Evolutionary conservation across 2,329 filamentous ascomycete species (phyloP).

Genomic region (Verticillium albo-atrum): DNA sequence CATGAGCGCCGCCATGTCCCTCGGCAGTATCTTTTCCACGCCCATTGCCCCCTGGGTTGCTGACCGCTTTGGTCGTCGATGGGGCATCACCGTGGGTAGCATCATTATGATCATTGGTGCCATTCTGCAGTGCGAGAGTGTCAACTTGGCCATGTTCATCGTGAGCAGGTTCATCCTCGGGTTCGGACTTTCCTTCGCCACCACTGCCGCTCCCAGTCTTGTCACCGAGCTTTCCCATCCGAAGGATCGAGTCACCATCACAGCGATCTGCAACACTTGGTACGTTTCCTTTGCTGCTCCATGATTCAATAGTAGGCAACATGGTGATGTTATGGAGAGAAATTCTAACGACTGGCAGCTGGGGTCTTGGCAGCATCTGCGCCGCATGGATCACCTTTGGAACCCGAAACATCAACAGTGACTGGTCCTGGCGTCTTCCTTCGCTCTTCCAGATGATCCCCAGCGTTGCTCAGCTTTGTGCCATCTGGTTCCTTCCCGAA

Average conservation of each 20-base stretch:
- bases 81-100: conserved; percentile 24
- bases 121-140: conserved; percentile 21
- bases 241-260: conserved; percentile 47
- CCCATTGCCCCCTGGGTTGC: conserved; percentile 24
- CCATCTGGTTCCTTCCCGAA: conserved; percentile 4
- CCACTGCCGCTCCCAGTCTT: conserved; percentile 44
- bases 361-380: conserved; percentile 25
- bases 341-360: conserved; percentile 14
- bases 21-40: conserved; percentile 36
- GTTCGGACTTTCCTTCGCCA: conserved; percentile 47
- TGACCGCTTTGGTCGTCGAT: conserved; percentile 23
- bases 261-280: conserved; percentile 45
- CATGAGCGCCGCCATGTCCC: conserved; percentile 38
- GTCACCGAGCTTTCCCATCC: conserved; percentile 49
- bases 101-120: conserved; percentile 25
- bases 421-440: conserved; percentile 1
- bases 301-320: too few species aligned
- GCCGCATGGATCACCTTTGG: conserved; percentile 7
- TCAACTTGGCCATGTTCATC: conserved; percentile 42
- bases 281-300: not conserved
- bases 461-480: conserved; percentile 16
- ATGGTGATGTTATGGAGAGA: too few species aligned
- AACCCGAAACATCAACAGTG: not conserved
- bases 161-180: conserved; percentile 48
- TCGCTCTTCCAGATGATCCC: conserved; percentile 16